Evolutionary conservation across 352 stramenopile genomes (phyloP), one percentile per base, ranked within the genome.

Genomic region (Globisporangium nunn): DNA sequence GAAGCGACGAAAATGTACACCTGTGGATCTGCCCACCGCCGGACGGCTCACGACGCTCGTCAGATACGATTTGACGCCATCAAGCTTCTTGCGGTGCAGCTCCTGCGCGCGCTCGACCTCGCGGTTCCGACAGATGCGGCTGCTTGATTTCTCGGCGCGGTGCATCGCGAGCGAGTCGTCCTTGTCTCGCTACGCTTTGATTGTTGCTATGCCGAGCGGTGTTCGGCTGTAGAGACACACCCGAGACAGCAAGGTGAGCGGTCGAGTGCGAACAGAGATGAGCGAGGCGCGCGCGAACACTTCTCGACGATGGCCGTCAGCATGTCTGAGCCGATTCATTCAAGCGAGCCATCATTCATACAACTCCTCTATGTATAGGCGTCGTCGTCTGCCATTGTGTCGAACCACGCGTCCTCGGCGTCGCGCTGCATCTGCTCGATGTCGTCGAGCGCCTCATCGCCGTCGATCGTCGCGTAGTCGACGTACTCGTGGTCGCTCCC

Each of bases 331-430:
- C 23, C 23, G 23, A 23, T 23, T 23, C 23, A 23, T 23, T 23
- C 23, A 23, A 46, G 12, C 40, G 40, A 46, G 11, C 6, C 14
- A 46, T 23, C 33, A 43, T 43, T 43, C 39, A 43, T 43, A 11
- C 15, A 17, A 47, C 18, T 6, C 4, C n/a, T 28, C 11, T 23
- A 52, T 14, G 0, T 4, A 12, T 37, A 17, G 28, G 15, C 2
- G 6, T 40, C 28, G 31, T 62, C 50, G 33, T 56, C 44, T 12
- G 68, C 66, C 28, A 72, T 68, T 5, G 59, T 59, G 46, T 58
- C 74, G 62, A 94, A 94, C 51, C 92, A 94, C 30, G 66, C 65
- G 31, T 94, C 82, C 68, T 94, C 75, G 6, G 81, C 81, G 66
- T 94, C 85, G 46, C 75, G 85, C 56, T 91, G 67, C 51, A 88